Evolutionary conservation across 441 rosid species (phyloP).

Genomic region (Macaranga tanarius): DNA sequence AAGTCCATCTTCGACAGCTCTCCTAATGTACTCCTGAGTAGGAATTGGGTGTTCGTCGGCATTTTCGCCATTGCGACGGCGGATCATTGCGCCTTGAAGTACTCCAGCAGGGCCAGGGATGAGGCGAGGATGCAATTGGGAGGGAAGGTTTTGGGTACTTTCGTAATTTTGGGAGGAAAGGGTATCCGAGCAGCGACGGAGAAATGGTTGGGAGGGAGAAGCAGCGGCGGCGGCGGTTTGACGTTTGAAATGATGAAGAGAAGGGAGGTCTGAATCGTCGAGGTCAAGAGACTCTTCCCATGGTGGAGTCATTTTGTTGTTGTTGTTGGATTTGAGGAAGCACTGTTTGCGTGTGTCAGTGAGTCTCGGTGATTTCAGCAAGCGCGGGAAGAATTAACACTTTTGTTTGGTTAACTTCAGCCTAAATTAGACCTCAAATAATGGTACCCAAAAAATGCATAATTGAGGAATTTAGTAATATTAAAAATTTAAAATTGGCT

Average conservation of each 20-base stretch:
- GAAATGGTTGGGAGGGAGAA: constrained; percentile 25
- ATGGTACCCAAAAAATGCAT: no score
- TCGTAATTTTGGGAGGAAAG: constrained; percentile 1
- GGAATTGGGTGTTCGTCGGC: constrained; percentile 40
- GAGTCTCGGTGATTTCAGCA: neutral
- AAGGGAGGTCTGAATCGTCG: constrained; percentile 54
- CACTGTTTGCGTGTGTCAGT: neutral
- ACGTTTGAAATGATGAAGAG: constrained; percentile 62
- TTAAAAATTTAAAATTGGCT: no score
- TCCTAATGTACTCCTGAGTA: constrained; percentile 75
- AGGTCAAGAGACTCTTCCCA: constrained; percentile 77
- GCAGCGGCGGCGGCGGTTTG: constrained; percentile 24
- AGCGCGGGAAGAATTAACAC: constrained; percentile 15
- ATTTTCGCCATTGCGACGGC: constrained; percentile 39
- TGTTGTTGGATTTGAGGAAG: neutral
- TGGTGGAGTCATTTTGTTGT: constrained; percentile 21
- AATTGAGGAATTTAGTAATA: neutral
- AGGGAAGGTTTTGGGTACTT: constrained; percentile 4
- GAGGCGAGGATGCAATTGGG: constrained; percentile 22
- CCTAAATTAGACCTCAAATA: no score
- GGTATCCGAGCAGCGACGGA: constrained; percentile 26
- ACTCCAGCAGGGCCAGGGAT: constrained; percentile 76
- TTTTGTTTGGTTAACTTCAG: neutral
- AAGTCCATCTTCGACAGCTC: constrained; percentile 53
- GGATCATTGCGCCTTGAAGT: constrained; percentile 62